Percentiles rank a stretch among this genome's conserved stretches.
Conservation (phyloP, 768 basidiomycete species). For the Amanita rimosa region DNA sequence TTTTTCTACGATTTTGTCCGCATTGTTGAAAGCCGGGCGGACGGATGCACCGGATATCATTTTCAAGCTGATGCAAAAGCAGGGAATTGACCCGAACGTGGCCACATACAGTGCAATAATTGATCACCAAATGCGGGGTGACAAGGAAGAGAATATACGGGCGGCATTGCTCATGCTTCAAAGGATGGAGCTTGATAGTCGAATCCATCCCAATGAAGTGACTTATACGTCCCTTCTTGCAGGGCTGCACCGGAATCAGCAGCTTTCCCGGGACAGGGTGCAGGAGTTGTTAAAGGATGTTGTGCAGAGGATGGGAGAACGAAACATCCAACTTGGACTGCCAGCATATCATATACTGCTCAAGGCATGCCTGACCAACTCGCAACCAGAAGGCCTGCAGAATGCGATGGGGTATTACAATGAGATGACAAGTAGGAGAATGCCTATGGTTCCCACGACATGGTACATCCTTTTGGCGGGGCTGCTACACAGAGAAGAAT, state of each 20-base stretch:
- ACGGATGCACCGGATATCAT: constrained; percentile 56
- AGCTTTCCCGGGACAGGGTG: constrained; percentile 32
- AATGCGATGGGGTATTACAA: constrained; percentile 48
- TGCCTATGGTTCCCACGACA: constrained; percentile 47
- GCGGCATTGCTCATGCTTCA: constrained; percentile 61
- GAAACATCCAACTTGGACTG: constrained; percentile 42
- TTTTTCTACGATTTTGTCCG: constrained; percentile 77
- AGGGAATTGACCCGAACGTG: constrained; percentile 63
- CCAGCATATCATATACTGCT: constrained; percentile 74
- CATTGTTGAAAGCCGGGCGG: constrained; percentile 57
- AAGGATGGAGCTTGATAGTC: constrained; percentile 57
- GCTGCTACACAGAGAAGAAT: constrained; percentile 43
- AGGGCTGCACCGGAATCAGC: constrained; percentile 53
- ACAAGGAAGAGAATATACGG: constrained; percentile 38
- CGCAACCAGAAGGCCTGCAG: constrained; percentile 35
- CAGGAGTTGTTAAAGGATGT: constrained; percentile 40
- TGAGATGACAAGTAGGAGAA: constrained; percentile 41
- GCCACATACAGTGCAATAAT: constrained; percentile 77
- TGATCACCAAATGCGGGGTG: constrained; percentile 52
- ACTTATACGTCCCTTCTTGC: constrained; percentile 78
- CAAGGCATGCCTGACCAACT: constrained; percentile 47
- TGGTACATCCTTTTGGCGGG: constrained; percentile 72
- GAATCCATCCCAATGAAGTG: constrained; percentile 53
- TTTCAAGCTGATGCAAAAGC: constrained; percentile 63
- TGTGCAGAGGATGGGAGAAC: constrained; percentile 44